phyloP scores from a whole-genome alignment of 2,329 filamentous ascomycete species.

The Aureobasidium sp. region DNA sequence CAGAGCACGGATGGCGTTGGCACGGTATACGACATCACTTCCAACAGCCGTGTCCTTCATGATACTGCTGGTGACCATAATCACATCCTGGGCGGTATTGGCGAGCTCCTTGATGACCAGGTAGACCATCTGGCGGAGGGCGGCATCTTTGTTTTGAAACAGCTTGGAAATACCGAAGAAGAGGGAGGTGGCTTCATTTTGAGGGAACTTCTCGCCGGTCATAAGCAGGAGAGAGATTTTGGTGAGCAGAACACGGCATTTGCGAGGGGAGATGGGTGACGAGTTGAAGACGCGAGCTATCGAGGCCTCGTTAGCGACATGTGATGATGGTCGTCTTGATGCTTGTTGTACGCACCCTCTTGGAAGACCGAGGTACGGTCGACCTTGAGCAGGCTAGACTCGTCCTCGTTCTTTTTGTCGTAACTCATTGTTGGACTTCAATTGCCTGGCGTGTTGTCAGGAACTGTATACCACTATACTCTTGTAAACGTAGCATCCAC shows the following conservation, averaged over 20 bases:
- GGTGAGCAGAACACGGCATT: slow-evolving; percentile 94
- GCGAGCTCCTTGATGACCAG: slow-evolving; percentile 96
- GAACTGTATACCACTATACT: too few species aligned
- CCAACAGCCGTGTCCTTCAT: slow-evolving; percentile 99
- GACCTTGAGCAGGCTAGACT: slow-evolving; percentile 88
- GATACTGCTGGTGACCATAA: slow-evolving; percentile 98
- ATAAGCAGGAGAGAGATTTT: slow-evolving; percentile 96
- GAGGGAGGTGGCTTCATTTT: slow-evolving; percentile 92
- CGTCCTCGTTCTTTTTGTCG: slow-evolving; percentile 99
- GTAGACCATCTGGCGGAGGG: slow-evolving; percentile 97
- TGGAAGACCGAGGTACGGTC: slow-evolving; percentile 98
- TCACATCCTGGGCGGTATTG: slow-evolving; percentile 92
- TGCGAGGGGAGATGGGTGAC: slow-evolving; percentile 90
- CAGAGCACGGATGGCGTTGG: slow-evolving; percentile 90
- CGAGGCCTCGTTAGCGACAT: slow-evolving; percentile 5
- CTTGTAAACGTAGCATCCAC: slow-evolving; percentile 4
- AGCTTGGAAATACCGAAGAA: slow-evolving; percentile 99
- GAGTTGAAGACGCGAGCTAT: slow-evolving; percentile 95
- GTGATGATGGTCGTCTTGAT: neutral
- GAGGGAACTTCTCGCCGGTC: slow-evolving; percentile 93
- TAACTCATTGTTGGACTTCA: slow-evolving; percentile 62
- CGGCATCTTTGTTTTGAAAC: slow-evolving; percentile 99
- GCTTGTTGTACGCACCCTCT: slow-evolving; percentile 61
- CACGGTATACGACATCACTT: slow-evolving; percentile 86
- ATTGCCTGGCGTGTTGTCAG: neutral